Evolutionary conservation across 2,329 filamentous ascomycete species (phyloP).

Genomic region (Trichophaea hybrida): DNA sequence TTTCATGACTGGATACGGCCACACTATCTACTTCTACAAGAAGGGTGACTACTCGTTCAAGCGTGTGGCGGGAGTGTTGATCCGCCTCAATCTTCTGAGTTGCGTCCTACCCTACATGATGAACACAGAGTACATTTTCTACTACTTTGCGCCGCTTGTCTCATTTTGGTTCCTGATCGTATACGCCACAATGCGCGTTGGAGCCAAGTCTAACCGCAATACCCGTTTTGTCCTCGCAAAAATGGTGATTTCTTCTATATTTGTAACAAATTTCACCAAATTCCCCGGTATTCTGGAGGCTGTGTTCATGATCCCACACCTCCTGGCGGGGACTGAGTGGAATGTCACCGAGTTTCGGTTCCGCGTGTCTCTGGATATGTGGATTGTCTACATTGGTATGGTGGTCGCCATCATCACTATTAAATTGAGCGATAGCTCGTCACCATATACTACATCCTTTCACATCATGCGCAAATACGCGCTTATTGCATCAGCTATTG

Average conservation of each 20-base stretch:
- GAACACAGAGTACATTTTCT: constrained; percentile 42
- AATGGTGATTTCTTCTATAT: constrained; percentile 34
- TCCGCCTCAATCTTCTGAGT: constrained; percentile 45
- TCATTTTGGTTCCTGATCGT: constrained; percentile 49
- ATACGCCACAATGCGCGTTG: constrained; percentile 39
- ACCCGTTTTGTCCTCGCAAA: constrained; percentile 36
- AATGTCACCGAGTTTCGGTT: constrained; percentile 38
- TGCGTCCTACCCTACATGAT: constrained; percentile 42
- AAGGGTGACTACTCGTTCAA: constrained; percentile 43
- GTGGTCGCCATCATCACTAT: constrained; percentile 35
- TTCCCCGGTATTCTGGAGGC: constrained; percentile 35
- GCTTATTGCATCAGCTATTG: constrained; percentile 23
- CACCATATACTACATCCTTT: constrained; percentile 2
- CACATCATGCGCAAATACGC: constrained; percentile 14
- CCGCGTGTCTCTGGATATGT: constrained; percentile 40
- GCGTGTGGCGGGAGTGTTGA: constrained; percentile 40
- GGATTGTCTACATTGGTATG: constrained; percentile 45
- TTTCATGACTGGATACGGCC: constrained; percentile 49
- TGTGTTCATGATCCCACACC: constrained; percentile 31
- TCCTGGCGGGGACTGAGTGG: constrained; percentile 38
- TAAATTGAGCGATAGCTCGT: constrained; percentile 24
- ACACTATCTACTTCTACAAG: constrained; percentile 44
- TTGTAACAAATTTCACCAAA: constrained; percentile 32
- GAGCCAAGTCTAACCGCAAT: constrained; percentile 34
- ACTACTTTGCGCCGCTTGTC: constrained; percentile 45